Percentiles rank a stretch among this genome's conserved stretches.
phyloP scores from a whole-genome alignment of 1,284 basidiomycete genomes.

The Cryptococcus sp. region DNA sequence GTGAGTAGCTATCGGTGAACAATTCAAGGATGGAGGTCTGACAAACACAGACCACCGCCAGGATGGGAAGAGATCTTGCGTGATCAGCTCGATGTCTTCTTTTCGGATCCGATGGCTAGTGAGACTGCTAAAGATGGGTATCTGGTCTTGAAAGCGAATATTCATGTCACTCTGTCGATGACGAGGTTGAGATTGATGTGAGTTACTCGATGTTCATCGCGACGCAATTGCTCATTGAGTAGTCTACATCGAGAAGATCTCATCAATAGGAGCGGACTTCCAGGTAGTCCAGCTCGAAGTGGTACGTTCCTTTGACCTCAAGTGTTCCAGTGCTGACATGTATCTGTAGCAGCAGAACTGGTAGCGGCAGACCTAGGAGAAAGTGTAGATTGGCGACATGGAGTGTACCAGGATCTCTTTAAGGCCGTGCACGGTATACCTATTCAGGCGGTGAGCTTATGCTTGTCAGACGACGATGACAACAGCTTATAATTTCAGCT shows the following conservation, averaged over 20 bases:
- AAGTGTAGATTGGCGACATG: conserved; percentile 20
- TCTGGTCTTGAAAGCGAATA: conserved; percentile 24
- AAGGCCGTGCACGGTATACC: conserved; percentile 23
- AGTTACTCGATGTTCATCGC: conserved; percentile 1
- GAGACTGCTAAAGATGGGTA: conserved; percentile 23
- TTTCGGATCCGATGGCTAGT: conserved; percentile 19
- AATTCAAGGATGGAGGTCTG: not conserved
- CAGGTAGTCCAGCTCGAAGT: conserved; percentile 15
- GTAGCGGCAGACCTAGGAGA: conserved; percentile 21
- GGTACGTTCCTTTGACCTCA: conserved; percentile 3
- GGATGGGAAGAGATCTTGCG: conserved; percentile 24
- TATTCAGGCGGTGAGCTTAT: conserved; percentile 18
- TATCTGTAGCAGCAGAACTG: conserved; percentile 17
- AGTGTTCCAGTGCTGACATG: not conserved
- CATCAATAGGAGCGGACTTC: conserved; percentile 13
- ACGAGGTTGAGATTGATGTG: conserved; percentile 21
- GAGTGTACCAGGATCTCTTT: conserved; percentile 26
- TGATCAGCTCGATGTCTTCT: conserved; percentile 25
- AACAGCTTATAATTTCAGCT: conserved; percentile 10
- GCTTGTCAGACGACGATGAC: too few relatives aligned
- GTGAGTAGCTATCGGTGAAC: conserved; percentile 4
- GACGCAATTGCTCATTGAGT: not conserved
- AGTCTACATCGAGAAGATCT: conserved; percentile 21
- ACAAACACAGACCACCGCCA: conserved; percentile 11
- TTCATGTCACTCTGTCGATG: conserved; percentile 28